A percentile compares a stretch with the other conserved stretches of the same genome.
These are phyloP conservation scores for Chalciporus sp. DNA, from an alignment of 1,284 basidiomycete genomes.

Conservation along the genomic window DNA sequence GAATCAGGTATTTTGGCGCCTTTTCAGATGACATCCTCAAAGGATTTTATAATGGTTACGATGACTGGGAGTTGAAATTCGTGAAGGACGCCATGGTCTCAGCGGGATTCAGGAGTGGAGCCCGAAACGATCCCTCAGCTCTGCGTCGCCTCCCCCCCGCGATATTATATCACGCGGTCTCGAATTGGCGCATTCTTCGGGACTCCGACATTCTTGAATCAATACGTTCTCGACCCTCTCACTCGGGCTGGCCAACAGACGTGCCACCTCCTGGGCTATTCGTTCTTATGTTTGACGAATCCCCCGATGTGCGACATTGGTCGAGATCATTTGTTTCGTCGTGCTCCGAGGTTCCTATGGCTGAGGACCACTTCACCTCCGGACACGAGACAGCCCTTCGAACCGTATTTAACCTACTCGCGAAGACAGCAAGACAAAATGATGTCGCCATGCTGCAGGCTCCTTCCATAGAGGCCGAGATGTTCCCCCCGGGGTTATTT, in stretches of 20 bases:
- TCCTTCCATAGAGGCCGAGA: constrained; percentile 8
- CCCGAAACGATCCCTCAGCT: constrained; percentile 14
- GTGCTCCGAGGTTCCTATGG: constrained; percentile 47
- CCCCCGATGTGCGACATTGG: constrained; percentile 57
- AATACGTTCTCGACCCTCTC: constrained; percentile 44
- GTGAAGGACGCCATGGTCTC: constrained; percentile 49
- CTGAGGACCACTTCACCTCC: constrained; percentile 45
- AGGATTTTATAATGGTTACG: constrained; percentile 67
- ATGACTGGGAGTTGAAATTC: constrained; percentile 63
- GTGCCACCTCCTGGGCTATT: constrained; percentile 61
- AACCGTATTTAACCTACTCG: constrained; percentile 33
- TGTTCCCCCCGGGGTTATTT: constrained; percentile 16
- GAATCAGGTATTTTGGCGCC: constrained; percentile 64
- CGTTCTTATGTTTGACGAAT: constrained; percentile 56
- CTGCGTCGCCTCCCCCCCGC: constrained; percentile 45
- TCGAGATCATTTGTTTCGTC: constrained; percentile 45
- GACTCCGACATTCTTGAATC: constrained; percentile 51
- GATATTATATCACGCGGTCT: constrained; percentile 66
- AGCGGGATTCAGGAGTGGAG: constrained; percentile 33
- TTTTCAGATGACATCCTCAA: constrained; percentile 52
- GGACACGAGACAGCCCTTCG: constrained; percentile 49
- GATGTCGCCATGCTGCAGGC: not conserved
- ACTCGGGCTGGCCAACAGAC: constrained; percentile 58
- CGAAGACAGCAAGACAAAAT: constrained; percentile 12
- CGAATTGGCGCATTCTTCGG: constrained; percentile 62